Base-by-base conservation (phyloP, 768 basidiomycete genomes). In the Saitozyma podzolica region DNA sequence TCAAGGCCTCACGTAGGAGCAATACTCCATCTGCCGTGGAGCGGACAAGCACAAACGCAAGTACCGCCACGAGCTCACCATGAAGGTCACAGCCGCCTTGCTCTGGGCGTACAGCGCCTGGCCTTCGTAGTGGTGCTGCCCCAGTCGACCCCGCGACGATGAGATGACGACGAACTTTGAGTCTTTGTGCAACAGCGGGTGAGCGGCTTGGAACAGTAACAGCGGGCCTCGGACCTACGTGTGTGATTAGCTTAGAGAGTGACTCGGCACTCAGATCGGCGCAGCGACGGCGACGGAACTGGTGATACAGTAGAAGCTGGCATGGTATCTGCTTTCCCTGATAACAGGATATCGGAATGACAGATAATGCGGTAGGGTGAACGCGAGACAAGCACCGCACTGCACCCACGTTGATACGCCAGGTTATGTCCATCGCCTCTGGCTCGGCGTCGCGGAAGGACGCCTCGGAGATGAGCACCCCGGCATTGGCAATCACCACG, bases 401-500 rank as follows among this genome's bases (percentile, higher is more conserved):
- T 29, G 40, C 9, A 59, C 63, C 47, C n/a, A 17, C 45, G 55
- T 65, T 65, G 54, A 61, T 42, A 11, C 47, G 40, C 40, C 42
- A 61, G 16, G 59, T 65, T 6, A 17, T 45, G 14, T 65, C 59
- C 39, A 57, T 19, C 9, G 13, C 40, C 13, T 61, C 59, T 40
- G 49, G 19, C 37, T 60, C 59, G 14, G 56, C n/a, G 42, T 65
- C 59, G 17, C 47, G 39, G 17, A 65, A 61, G 4, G 40, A 17
- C n/a, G 20, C 58, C 8, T 49, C 19, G 47, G 58, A 60, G 19
- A 61, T 41, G 42, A 61, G 51, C 54, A 65, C 59, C 39, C 47
- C 64, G n/a, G 64, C 64, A 61, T 65, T 65, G 20, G 64, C 64
- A 42, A 65, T 61, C n/a, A 67, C 62, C n/a, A 66, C 49, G 39